Conservation (phyloP, 1,284 basidiomycete species). For the Irpex sp. region DNA sequence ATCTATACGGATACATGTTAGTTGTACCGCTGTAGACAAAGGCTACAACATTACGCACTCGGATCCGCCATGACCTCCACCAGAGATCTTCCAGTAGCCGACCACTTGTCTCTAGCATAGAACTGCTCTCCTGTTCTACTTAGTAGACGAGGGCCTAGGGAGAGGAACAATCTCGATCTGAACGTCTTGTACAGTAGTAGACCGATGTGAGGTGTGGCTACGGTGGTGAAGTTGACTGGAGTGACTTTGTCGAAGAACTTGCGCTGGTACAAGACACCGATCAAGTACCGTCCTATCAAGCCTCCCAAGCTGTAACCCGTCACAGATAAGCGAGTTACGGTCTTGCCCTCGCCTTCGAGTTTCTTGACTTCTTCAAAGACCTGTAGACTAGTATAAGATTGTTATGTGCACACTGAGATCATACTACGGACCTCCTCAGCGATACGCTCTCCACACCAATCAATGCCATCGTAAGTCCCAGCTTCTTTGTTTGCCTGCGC, state of each 20-base stretch:
- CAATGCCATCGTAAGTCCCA: constrained; percentile 63
- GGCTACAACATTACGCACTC: constrained; percentile 38
- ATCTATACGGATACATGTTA: constrained; percentile 35
- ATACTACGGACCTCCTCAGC: constrained; percentile 54
- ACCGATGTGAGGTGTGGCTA: constrained; percentile 83
- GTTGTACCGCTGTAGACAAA: background rate
- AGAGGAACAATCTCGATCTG: constrained; percentile 53
- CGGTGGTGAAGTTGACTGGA: constrained; percentile 77
- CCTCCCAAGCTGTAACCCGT: constrained; percentile 84
- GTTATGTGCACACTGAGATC: constrained; percentile 1
- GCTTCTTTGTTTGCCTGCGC: constrained; percentile 45
- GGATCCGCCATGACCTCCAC: constrained; percentile 87
- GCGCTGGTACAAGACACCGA: constrained; percentile 69
- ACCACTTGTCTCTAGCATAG: constrained; percentile 62
- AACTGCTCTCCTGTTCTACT: constrained; percentile 74
- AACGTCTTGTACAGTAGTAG: constrained; percentile 56
- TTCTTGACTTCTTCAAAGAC: constrained; percentile 48
- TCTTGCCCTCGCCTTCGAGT: constrained; percentile 48
- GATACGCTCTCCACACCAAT: constrained; percentile 60
- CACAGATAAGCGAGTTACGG: constrained; percentile 65
- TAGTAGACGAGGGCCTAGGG: constrained; percentile 71
- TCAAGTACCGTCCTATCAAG: constrained; percentile 71
- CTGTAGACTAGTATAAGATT: constrained; percentile 27
- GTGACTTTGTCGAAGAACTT: constrained; percentile 65
- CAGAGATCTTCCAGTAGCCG: constrained; percentile 62